phyloP scores from a whole-genome alignment of 2,329 filamentous ascomycete genomes.

The Venturia aucupariae region DNA sequence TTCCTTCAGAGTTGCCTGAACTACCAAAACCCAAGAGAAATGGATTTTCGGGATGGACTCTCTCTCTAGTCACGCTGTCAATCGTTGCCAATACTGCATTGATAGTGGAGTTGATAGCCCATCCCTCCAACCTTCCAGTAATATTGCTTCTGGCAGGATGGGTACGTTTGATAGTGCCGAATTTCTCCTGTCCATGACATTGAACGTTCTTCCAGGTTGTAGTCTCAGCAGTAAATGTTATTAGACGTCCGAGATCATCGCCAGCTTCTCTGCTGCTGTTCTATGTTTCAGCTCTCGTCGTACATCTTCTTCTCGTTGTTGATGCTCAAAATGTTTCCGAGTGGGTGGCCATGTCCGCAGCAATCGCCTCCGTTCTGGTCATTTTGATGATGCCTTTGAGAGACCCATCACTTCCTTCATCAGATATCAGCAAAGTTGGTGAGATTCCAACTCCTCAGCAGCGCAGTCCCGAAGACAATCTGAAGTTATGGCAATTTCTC shows the following conservation, averaged over 20 bases:
- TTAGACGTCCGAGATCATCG: slow-evolving; percentile 33
- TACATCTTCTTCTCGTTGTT: slow-evolving; percentile 28
- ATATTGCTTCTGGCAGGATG: slow-evolving; percentile 3
- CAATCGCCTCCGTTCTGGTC: slow-evolving; percentile 38
- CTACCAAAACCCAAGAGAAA: slow-evolving; percentile 22
- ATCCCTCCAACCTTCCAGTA: slow-evolving; percentile 17
- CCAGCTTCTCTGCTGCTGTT: slow-evolving; percentile 30
- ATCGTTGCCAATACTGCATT: slow-evolving; percentile 21
- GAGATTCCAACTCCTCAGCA: slow-evolving; percentile 46
- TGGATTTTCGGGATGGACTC: slow-evolving; percentile 24
- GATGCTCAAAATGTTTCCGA: slow-evolving; percentile 26
- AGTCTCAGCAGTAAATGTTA: slow-evolving; percentile 27
- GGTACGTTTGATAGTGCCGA: not conserved
- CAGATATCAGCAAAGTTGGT: slow-evolving; percentile 52
- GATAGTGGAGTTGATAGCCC: slow-evolving; percentile 22
- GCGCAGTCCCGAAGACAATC: slow-evolving; percentile 70
- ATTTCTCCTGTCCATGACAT: not conserved
- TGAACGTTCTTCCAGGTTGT: slow-evolving; percentile 25
- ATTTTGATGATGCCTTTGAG: slow-evolving; percentile 63
- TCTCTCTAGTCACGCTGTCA: slow-evolving; percentile 22
- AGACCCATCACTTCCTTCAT: slow-evolving; percentile 43
- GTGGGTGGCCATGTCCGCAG: slow-evolving; percentile 28
- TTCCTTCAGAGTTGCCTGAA: slow-evolving; percentile 18
- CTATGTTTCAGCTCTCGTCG: slow-evolving; percentile 26
- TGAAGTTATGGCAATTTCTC: slow-evolving; percentile 77